These are phyloP conservation scores for Pyrenophora teres DNA, from an alignment of 2,329 filamentous ascomycete species.

Conservation along the genomic window DNA sequence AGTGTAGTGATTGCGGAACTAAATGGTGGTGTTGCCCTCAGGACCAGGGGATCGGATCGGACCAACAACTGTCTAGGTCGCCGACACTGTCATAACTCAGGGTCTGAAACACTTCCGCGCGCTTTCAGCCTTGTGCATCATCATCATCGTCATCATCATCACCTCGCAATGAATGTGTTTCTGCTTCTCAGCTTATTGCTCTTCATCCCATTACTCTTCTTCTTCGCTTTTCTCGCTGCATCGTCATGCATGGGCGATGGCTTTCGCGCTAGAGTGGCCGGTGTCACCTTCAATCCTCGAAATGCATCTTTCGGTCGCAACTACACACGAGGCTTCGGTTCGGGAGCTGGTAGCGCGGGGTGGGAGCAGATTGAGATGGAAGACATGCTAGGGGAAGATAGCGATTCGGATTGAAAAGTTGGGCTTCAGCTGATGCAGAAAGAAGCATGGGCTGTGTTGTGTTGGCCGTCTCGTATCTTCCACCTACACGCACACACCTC, in stretches of 20 bases:
- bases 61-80: slow-evolving; percentile 7
- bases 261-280: slow-evolving; percentile 52
- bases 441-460: background rate
- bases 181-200: slow-evolving; percentile 40
- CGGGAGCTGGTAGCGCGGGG: slow-evolving; percentile 58
- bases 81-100: slow-evolving; percentile 23
- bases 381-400: slow-evolving; percentile 58
- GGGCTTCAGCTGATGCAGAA: background rate
- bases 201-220: slow-evolving; percentile 45
- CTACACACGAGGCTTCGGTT: slow-evolving; percentile 61
- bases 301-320: slow-evolving; percentile 58
- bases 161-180: slow-evolving; percentile 41
- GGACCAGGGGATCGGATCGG: slow-evolving; percentile 26
- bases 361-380: slow-evolving; percentile 69
- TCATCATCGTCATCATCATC: slow-evolving; percentile 11
- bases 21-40: slow-evolving; percentile 3
- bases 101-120: slow-evolving; percentile 24
- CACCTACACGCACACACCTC: background rate
- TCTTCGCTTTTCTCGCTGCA: slow-evolving; percentile 57
- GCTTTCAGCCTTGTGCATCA: slow-evolving; percentile 16
- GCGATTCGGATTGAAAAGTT: slow-evolving; percentile 28
- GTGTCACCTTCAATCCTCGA: slow-evolving; percentile 51
- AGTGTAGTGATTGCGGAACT: background rate
- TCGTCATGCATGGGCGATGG: slow-evolving; percentile 61
- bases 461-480: slow-evolving; percentile 10